Evolutionary conservation across 2,329 filamentous ascomycete species (phyloP), one percentile per base, ranked within the genome.

Genomic region (Botryotinia calthae): DNA sequence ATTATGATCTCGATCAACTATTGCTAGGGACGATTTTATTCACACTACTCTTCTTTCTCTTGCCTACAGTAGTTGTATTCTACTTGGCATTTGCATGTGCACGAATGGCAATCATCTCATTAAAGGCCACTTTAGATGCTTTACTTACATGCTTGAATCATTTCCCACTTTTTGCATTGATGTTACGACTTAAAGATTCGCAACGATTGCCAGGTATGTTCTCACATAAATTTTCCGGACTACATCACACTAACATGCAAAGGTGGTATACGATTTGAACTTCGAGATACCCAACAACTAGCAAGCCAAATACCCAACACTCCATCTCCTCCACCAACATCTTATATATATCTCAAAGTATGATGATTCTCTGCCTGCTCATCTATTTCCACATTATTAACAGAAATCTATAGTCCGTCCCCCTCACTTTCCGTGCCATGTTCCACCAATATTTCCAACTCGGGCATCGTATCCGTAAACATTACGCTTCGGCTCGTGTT

Each of bases 381-480:
- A 59, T 28, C 14, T 48, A 34, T 2, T 25, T 62, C n/a, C n/a
- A 48, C 14, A 70, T 46, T 68, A 63, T 73, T 80, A 76, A 79
- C 72, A 72, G 58, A 40, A 72, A 6, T 77, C 95, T 72, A 5
- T 77, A 96, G 91, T 95, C 95, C 5, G 92, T 97, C 10, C 95
- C 96, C 3, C 88, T 99, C 10, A 90, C 93, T 5, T 93, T 98
- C 77, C 88, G 91, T n/a, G 93, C 93, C 78, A 98, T 98, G 89
- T 98, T 99, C 82, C 89, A 97, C 74, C 95, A 98, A 79, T 99
- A 99, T 83, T 97, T 97, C 80, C 94, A 98, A 81, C 93, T 99
- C 79, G 94, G 92, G 42, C 90, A 93, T 75, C 93, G 96, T 65
- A 93, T 99, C 75, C 91, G 94, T 73, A 97, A 97, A 81, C 96